These are phyloP conservation scores for Xerocomus spinulosus DNA, from an alignment of 768 basidiomycete genomes.

Conservation along the genomic window DNA sequence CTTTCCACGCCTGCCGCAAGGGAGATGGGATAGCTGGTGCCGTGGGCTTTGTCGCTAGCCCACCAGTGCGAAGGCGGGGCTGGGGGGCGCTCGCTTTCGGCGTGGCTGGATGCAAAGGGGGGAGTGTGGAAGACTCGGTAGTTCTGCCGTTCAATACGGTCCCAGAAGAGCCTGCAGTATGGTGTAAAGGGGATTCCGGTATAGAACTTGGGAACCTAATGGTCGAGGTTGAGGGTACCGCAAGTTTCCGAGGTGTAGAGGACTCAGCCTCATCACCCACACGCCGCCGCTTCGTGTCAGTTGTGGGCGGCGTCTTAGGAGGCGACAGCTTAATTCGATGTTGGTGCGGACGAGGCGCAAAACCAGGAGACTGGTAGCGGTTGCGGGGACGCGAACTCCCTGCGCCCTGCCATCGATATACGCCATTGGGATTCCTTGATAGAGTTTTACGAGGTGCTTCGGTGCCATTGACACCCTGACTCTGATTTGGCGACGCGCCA, in stretches of 20 bases:
- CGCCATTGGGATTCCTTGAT: constrained; percentile 68
- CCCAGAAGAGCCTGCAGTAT: constrained; percentile 24
- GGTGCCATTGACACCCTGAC: constrained; percentile 7
- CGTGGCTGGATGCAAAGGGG: constrained; percentile 19
- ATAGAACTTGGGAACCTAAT: constrained; percentile 19
- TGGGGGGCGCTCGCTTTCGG: constrained; percentile 25
- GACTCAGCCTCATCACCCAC: constrained; percentile 44
- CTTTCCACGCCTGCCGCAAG: constrained; percentile 67
- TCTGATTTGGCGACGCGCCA: constrained; percentile 22
- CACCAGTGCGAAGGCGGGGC: constrained; percentile 40
- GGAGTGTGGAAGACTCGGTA: constrained; percentile 21
- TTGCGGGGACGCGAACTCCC: constrained; percentile 68
- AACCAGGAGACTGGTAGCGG: constrained; percentile 70
- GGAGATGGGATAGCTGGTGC: constrained; percentile 68
- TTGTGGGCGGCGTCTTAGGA: constrained; percentile 34
- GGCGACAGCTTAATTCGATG: constrained; percentile 42
- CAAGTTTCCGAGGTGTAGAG: constrained; percentile 32
- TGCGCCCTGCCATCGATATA: constrained; percentile 69
- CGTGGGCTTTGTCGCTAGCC: constrained; percentile 45
- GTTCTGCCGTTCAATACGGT: constrained; percentile 25
- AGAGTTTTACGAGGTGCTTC: constrained; percentile 51
- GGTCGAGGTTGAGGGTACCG: constrained; percentile 26
- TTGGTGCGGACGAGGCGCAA: constrained; percentile 50
- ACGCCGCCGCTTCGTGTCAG: constrained; percentile 59
- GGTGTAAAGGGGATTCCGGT: constrained; percentile 32